Evolutionary conservation across 2,329 filamentous ascomycete species (phyloP).

Genomic region (Thermothelomyces thermophilus): DNA sequence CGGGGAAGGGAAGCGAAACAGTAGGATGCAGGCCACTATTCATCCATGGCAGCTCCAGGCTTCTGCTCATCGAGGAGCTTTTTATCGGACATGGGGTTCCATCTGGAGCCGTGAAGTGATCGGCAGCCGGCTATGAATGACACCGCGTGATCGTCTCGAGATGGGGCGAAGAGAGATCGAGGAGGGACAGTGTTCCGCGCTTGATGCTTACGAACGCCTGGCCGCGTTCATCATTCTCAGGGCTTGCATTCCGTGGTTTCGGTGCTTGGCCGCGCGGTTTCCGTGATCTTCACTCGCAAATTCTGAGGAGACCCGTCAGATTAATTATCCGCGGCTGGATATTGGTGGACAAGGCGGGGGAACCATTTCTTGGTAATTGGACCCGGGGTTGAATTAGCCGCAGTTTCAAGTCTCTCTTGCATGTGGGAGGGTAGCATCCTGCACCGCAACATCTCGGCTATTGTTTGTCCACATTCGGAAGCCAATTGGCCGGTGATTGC

Average conservation of each 20-base stretch:
- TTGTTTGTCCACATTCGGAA: constrained; percentile 17
- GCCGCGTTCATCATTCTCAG: too few relatives aligned
- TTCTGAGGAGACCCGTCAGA: constrained; percentile 24
- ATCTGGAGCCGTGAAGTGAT: constrained; percentile 19
- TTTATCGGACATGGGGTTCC: not conserved
- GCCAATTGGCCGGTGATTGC: not conserved
- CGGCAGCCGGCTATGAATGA: too few relatives aligned
- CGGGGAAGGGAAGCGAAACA: not conserved
- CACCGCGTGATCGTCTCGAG: constrained; percentile 17
- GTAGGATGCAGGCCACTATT: not conserved
- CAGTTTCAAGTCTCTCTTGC: constrained; percentile 24
- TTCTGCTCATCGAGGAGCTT: not conserved
- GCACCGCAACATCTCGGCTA: constrained; percentile 21
- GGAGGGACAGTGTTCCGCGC: constrained; percentile 7
- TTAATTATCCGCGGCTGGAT: constrained; percentile 20
- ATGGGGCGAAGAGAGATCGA: constrained; percentile 14
- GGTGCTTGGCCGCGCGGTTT: constrained; percentile 13
- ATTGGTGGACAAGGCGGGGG: constrained; percentile 18
- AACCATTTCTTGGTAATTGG: constrained; percentile 13
- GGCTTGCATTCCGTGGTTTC: constrained; percentile 13
- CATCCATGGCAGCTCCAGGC: too few relatives aligned
- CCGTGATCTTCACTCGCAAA: constrained; percentile 23
- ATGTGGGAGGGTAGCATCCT: constrained; percentile 17
- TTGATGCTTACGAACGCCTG: too few relatives aligned
- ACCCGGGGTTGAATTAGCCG: constrained; percentile 26